phyloP scores from a whole-genome alignment of 768 basidiomycete genomes.

The Epithele typhae region DNA sequence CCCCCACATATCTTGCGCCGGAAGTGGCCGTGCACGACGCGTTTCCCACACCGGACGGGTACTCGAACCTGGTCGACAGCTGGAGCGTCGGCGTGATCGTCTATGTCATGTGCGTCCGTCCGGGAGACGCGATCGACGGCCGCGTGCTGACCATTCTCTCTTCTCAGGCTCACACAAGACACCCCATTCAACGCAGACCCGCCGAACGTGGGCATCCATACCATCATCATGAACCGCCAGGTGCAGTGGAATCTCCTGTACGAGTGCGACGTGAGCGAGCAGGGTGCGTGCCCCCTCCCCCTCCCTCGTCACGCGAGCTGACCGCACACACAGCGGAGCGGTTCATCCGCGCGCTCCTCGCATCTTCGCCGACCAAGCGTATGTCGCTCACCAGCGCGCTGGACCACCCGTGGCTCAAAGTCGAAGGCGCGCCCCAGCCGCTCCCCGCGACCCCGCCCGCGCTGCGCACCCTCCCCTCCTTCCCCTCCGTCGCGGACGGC shows the following conservation, averaged over 20 bases:
- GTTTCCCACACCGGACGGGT: conserved; percentile 49
- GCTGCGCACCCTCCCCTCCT: too few species aligned
- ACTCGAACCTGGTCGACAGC: conserved; percentile 84
- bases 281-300: conserved; percentile 40
- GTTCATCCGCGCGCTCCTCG: conserved; percentile 66
- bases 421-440: too few species aligned
- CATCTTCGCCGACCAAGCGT: conserved; percentile 54
- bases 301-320: not conserved
- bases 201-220: conserved; percentile 43
- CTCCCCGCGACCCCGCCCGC: too few species aligned
- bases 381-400: conserved; percentile 68
- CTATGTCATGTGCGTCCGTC: conserved; percentile 66
- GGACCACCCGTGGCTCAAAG: conserved; percentile 68
- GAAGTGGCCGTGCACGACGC: conserved; percentile 72
- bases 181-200: conserved; percentile 79
- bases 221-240: conserved; percentile 49
- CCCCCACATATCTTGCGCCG: conserved; percentile 88
- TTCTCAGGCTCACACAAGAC: conserved; percentile 62
- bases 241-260: conserved; percentile 60
- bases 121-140: too few species aligned
- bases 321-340: conserved; percentile 39
- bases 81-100: conserved; percentile 96
- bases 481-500: too few species aligned
- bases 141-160: conserved; percentile 1
- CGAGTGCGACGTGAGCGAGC: conserved; percentile 32